Evolutionary conservation across 139 green algal species (phyloP), one percentile per base, ranked within the genome.

Genomic region (Auxenochlorella pyrenoidosa): DNA sequence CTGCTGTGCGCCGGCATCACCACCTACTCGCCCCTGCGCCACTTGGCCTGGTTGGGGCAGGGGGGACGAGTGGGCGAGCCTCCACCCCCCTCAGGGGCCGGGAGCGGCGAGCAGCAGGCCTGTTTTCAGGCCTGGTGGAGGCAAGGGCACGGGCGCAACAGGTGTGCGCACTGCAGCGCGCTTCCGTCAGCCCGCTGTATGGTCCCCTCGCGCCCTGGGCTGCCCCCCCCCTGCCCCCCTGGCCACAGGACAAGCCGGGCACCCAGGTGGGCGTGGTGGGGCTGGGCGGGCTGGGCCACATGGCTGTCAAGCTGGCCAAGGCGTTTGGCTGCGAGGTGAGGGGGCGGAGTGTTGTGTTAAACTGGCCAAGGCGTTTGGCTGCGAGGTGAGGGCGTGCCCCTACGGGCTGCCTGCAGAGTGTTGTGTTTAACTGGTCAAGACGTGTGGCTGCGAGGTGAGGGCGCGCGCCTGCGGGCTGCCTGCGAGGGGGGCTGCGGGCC

Each of bases 1-100:
- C 93, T 98, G 87, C 92, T 98, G 86, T 98, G 96, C 58, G 79
- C 96, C 0, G 96, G 94, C 60, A 96, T 96, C 90, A 97, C 94
- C 41, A 91, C 92, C 34, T 95, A 94, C 88, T 91, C 84, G 4
- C 95, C 96, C 3, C 86, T 97, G 70, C 92, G 90, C 76, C 82
- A 95, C 90, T 96, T 94, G 41, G 93, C 92, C 51, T 85, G 96
- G 70, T 70, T 82, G 71, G 54, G 77, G 12, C 6, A 58, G 47
- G 8, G n/a, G n/a, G n/a, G n/a, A n/a, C n/a, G n/a, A n/a, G n/a
- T n/a, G n/a, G n/a, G n/a, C n/a, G n/a, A n/a, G n/a, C n/a, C n/a
- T n/a, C n/a, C n/a, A n/a, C n/a, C n/a, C n/a, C n/a, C n/a, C n/a
- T n/a, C n/a, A n/a, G n/a, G n/a, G n/a, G n/a, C n/a, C n/a, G n/a